Evolutionary conservation across 768 basidiomycete genomes (phyloP).

Genomic region (Phlebiopsis flavidoalba): DNA sequence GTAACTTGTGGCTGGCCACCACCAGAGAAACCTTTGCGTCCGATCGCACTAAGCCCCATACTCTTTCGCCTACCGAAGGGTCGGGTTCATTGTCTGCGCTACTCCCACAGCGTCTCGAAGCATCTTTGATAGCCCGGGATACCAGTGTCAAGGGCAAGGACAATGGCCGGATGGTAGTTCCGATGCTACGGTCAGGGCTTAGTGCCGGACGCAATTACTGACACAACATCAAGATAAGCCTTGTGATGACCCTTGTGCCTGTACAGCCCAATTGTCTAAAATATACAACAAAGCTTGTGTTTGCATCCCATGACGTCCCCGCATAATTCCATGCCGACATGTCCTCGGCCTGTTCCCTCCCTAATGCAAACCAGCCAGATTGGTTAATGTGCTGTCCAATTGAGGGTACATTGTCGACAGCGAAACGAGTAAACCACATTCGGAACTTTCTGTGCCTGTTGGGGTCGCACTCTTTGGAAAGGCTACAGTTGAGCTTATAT

Average conservation of each 20-base stretch:
- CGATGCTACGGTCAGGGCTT: not conserved
- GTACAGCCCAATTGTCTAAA: not conserved
- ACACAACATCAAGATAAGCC: not conserved
- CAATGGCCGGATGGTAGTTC: not conserved
- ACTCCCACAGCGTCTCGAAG: not conserved
- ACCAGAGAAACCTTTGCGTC: constrained; percentile 5
- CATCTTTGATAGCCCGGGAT: not conserved
- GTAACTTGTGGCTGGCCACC: not conserved
- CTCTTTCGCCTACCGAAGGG: not conserved
- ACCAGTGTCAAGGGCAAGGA: not conserved
- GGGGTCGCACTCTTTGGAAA: not conserved
- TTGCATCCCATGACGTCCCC: not conserved
- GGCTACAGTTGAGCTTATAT: not conserved
- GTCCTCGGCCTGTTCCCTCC: no score
- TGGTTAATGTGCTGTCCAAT: not conserved
- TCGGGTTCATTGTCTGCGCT: not conserved
- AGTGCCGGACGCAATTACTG: not conserved
- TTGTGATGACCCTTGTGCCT: not conserved
- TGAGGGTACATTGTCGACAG: not conserved
- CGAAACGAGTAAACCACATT: not conserved
- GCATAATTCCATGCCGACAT: not conserved
- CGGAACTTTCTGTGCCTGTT: not conserved
- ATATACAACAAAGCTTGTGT: not conserved
- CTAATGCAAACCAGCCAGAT: no score
- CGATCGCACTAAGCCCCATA: constrained; percentile 4